Evolutionary conservation across 495 filamentous ascomycete genomes (phyloP).

Genomic region (Rostrohypoxylon terebratum): DNA sequence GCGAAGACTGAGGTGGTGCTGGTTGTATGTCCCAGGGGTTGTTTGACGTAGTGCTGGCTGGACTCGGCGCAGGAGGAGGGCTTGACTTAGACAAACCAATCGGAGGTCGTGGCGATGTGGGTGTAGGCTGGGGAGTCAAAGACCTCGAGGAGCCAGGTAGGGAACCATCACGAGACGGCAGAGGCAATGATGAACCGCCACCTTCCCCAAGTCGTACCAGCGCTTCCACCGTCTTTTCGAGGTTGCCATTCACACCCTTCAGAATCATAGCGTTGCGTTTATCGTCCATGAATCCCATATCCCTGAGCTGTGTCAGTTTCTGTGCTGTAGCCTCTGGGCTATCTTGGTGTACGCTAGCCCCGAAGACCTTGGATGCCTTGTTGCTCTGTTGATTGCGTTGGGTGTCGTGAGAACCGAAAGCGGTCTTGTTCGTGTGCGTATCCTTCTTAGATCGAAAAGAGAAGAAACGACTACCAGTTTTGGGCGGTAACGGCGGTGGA

Average conservation of each 20-base stretch:
- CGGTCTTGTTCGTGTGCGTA: slow-evolving; percentile 49
- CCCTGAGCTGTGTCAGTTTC: slow-evolving; percentile 80
- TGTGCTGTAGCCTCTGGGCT: slow-evolving; percentile 61
- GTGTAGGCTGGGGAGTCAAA: slow-evolving; percentile 38
- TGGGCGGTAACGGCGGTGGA: slow-evolving; percentile 87
- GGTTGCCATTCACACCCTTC: slow-evolving; percentile 80
- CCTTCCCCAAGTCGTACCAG: slow-evolving; percentile 81
- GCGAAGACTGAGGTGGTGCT: slow-evolving; percentile 66
- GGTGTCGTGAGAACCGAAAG: slow-evolving; percentile 28
- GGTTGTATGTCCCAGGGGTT: slow-evolving; percentile 74
- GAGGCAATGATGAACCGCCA: slow-evolving; percentile 56
- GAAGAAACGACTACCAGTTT: slow-evolving; percentile 81
- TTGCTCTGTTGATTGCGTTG: slow-evolving; percentile 54
- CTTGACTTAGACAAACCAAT: slow-evolving; percentile 46
- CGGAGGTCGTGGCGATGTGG: slow-evolving; percentile 37
- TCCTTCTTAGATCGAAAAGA: slow-evolving; percentile 66
- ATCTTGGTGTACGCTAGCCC: slow-evolving; percentile 67
- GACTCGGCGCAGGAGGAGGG: slow-evolving; percentile 48
- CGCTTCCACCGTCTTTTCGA: slow-evolving; percentile 86
- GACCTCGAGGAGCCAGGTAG: slow-evolving; percentile 55
- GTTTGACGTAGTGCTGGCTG: slow-evolving; percentile 60
- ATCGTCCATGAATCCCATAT: slow-evolving; percentile 94
- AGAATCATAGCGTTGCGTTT: slow-evolving; percentile 82
- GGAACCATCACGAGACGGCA: slow-evolving; percentile 52
- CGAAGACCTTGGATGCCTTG: slow-evolving; percentile 74